phyloP scores from a whole-genome alignment of 2,329 filamentous ascomycete genomes.

The Calonectria pauciramosa region DNA sequence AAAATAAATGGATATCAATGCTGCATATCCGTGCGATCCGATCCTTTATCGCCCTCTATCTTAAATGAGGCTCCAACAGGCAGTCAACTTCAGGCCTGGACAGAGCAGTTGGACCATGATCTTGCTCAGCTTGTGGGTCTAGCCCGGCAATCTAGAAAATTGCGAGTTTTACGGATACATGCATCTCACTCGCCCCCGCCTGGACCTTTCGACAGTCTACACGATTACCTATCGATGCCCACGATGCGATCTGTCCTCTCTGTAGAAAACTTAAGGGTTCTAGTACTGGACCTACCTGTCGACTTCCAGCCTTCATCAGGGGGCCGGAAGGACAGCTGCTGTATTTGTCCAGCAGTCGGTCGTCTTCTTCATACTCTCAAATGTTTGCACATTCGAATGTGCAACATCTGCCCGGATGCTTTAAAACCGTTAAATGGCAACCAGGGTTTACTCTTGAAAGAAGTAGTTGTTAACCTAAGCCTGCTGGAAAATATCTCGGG shows the following conservation, averaged over 20 bases:
- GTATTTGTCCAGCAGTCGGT: constrained; percentile 35
- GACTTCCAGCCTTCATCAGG: constrained; percentile 11
- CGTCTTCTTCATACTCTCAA: constrained; percentile 30
- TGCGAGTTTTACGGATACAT: constrained; percentile 25
- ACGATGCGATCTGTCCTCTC: constrained; percentile 34
- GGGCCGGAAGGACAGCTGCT: not conserved
- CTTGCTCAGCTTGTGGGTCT: constrained; percentile 30
- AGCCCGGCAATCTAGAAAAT: constrained; percentile 18
- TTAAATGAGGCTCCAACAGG: not conserved
- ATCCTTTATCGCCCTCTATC: not conserved
- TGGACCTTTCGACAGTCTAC: constrained; percentile 6
- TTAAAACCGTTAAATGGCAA: constrained; percentile 28
- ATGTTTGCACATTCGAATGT: constrained; percentile 35
- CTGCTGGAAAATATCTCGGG: constrained; percentile 13
- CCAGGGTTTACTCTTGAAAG: constrained; percentile 20
- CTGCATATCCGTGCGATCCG: not conserved
- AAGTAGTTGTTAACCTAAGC: constrained; percentile 34
- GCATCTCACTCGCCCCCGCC: constrained; percentile 15
- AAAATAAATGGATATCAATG: constrained; percentile 16
- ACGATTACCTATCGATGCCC: constrained; percentile 27
- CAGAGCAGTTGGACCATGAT: constrained; percentile 22
- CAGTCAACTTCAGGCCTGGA: constrained; percentile 6
- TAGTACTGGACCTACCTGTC: constrained; percentile 33
- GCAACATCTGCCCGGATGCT: constrained; percentile 35
- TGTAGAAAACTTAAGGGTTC: constrained; percentile 29